Conservation (phyloP, 2,329 filamentous ascomycete species). For the Nannizzia gypsea region DNA sequence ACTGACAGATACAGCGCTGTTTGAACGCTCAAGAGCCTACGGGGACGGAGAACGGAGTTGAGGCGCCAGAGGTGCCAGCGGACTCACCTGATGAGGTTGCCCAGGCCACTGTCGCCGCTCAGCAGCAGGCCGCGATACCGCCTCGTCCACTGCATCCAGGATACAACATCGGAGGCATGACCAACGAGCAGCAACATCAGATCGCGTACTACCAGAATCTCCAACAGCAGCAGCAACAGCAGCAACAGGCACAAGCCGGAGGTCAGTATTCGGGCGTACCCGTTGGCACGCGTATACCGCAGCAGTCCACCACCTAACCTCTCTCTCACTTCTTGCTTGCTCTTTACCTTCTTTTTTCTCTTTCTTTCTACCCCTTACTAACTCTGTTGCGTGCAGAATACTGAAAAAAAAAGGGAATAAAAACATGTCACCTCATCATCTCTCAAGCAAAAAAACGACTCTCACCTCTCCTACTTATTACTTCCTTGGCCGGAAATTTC, state of each 20-base stretch:
- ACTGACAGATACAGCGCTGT: slow-evolving; percentile 56
- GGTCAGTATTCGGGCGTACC: slow-evolving; percentile 46
- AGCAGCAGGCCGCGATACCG: slow-evolving; percentile 53
- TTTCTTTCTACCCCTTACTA: not conserved
- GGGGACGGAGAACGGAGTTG: slow-evolving; percentile 69
- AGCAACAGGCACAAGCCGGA: slow-evolving; percentile 53
- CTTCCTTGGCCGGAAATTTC: not conserved
- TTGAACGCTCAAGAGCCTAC: slow-evolving; percentile 89
- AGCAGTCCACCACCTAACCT: not conserved
- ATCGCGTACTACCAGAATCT: slow-evolving; percentile 77
- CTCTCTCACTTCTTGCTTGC: not conserved
- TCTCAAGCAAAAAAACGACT: not conserved
- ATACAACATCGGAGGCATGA: slow-evolving; percentile 41
- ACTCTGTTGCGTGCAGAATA: not conserved
- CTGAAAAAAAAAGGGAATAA: not conserved
- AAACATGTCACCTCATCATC: not conserved
- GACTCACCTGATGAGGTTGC: slow-evolving; percentile 86
- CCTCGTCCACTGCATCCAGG: slow-evolving; percentile 49
- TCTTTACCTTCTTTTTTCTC: not conserved
- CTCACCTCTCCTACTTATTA: not conserved
- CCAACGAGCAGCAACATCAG: slow-evolving; percentile 57
- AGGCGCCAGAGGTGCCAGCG: slow-evolving; percentile 57
- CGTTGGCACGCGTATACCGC: not conserved
- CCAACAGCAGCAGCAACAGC: slow-evolving; percentile 56
- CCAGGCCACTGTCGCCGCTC: slow-evolving; percentile 61